These are phyloP conservation scores for Cercospora sp. DNA, from an alignment of 2,329 filamentous ascomycete species.

Conservation along the genomic window DNA sequence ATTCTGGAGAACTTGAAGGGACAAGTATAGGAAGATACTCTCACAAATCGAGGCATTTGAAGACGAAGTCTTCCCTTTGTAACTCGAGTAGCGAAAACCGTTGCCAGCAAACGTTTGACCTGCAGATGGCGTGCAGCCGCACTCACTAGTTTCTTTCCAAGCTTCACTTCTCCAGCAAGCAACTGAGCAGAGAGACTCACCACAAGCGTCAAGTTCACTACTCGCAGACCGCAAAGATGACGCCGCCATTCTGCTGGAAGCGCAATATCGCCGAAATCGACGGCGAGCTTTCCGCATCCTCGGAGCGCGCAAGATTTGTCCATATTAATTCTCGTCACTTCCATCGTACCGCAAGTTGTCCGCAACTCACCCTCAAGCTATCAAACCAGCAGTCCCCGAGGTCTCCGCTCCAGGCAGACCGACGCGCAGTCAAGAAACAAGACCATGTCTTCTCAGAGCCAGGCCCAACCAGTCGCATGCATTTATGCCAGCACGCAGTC, in stretches of 20 bases:
- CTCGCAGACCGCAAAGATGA: neutral
- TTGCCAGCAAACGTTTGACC: neutral
- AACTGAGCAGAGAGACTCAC: neutral
- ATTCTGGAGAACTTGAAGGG: constrained; percentile 30
- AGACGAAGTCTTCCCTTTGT: neutral
- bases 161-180: neutral
- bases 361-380: neutral
- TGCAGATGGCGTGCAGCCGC: neutral
- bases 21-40: neutral
- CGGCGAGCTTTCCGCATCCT: neutral
- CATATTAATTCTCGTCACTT: neutral
- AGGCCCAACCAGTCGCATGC: neutral
- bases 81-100: neutral
- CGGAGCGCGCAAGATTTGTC: neutral
- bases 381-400: neutral
- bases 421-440: neutral
- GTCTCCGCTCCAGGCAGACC: neutral
- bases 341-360: neutral
- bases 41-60: neutral
- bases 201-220: neutral
- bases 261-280: neutral
- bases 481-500: neutral
- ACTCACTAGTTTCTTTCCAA: neutral
- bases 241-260: neutral
- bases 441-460: neutral